A percentile compares a stretch with the other conserved stretches of the same genome.
Evolutionary conservation across 345 rosid genomes (phyloP).

Genomic region (Citrus sp.): DNA sequence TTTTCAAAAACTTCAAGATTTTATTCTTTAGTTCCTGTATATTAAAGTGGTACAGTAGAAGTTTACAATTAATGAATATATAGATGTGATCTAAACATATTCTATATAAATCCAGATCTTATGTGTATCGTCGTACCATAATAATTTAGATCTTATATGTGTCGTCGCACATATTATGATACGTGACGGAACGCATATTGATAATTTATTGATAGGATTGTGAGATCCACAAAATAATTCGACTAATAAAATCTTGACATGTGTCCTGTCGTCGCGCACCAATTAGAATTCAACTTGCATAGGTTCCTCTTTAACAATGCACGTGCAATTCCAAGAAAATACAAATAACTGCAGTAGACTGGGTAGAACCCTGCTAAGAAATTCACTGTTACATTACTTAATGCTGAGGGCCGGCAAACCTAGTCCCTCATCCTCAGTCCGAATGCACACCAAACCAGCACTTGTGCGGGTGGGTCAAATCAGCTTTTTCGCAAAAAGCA

Average conservation of each 20-base stretch:
- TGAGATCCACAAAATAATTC: too few species aligned
- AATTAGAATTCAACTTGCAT: too few species aligned
- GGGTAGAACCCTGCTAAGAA: too few species aligned
- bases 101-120: accelerated
- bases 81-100: accelerated
- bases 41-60: accelerated
- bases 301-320: too few species aligned
- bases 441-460: neutral
- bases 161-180: too few species aligned
- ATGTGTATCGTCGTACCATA: too few species aligned
- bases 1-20: too few species aligned
- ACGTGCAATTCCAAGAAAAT: too few species aligned
- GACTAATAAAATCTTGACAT: too few species aligned
- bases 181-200: accelerated
- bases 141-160: too few species aligned
- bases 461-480: neutral
- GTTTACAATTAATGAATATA: accelerated
- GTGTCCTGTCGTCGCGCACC: accelerated
- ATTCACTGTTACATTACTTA: neutral
- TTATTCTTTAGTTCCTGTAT: accelerated
- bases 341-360: neutral
- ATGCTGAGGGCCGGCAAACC: neutral
- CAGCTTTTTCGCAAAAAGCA: neutral
- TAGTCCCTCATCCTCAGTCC: neutral
- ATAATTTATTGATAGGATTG: too few species aligned